A percentile compares a stretch with the other conserved stretches of the same genome.
These are phyloP conservation scores for Cryphonectria radicalis DNA, from an alignment of 2,329 filamentous ascomycete genomes.

Conservation along the genomic window DNA sequence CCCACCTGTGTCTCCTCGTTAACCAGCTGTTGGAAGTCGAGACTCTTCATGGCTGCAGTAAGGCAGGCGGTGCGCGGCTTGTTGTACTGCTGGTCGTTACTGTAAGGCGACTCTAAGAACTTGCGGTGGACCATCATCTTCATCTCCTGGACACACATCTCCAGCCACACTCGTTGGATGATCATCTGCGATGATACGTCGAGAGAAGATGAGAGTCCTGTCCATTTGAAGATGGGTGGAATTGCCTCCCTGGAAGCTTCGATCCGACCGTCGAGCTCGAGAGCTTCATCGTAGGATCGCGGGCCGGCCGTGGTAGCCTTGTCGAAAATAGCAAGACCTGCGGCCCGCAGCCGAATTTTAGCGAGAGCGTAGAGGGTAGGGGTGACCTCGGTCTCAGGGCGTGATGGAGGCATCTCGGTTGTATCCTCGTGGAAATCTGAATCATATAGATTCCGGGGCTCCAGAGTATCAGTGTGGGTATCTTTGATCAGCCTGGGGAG, in stretches of 20 bases:
- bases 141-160: slow-evolving; percentile 55
- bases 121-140: slow-evolving; percentile 58
- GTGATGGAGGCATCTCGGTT: slow-evolving; percentile 42
- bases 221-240: slow-evolving; percentile 31
- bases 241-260: slow-evolving; percentile 25
- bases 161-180: slow-evolving; percentile 55
- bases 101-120: slow-evolving; percentile 46
- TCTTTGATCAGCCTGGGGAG: slow-evolving; percentile 47
- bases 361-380: slow-evolving; percentile 34
- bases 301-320: slow-evolving; percentile 30
- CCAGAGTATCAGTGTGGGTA: slow-evolving; percentile 44
- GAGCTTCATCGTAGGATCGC: slow-evolving; percentile 33
- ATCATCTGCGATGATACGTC: slow-evolving; percentile 54
- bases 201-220: slow-evolving; percentile 41
- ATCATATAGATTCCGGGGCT: slow-evolving; percentile 50
- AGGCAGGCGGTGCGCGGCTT: slow-evolving; percentile 52
- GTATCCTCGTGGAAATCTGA: slow-evolving; percentile 45
- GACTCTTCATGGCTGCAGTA: slow-evolving; percentile 50
- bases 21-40: slow-evolving; percentile 54
- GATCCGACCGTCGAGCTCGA: slow-evolving; percentile 34
- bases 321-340: slow-evolving; percentile 30
- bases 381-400: slow-evolving; percentile 39
- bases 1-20: slow-evolving; percentile 50
- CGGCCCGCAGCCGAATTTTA: slow-evolving; percentile 31
- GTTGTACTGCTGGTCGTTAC: slow-evolving; percentile 40